Percentiles rank a stretch among this genome's conserved stretches.
Evolutionary conservation across 257 asterid species (phyloP).

Genomic region (Capsicum rhomboideum): DNA sequence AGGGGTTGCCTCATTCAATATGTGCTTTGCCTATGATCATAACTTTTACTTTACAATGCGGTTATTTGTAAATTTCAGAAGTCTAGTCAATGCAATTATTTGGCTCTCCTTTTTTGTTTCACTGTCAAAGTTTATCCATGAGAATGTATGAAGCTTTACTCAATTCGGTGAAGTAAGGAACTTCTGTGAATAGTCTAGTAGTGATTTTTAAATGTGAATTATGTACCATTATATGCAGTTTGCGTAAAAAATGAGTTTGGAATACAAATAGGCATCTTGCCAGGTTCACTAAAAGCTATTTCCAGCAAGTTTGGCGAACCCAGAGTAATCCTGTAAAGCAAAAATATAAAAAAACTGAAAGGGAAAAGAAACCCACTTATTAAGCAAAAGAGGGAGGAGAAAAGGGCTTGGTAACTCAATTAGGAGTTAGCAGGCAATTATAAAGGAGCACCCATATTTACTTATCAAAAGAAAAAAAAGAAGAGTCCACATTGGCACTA

Average conservation of each 20-base stretch:
- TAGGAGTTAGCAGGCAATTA: neutral
- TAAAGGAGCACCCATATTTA: neutral
- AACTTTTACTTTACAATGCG: neutral
- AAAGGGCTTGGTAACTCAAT: neutral
- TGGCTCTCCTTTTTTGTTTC: neutral
- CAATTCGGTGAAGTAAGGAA: neutral
- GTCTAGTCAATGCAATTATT: neutral
- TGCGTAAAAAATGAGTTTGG: neutral
- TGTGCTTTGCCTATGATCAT: neutral
- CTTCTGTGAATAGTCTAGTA: neutral
- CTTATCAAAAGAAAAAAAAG: neutral
- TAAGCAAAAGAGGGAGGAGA: neutral
- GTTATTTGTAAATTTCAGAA: neutral
- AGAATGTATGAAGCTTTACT: neutral
- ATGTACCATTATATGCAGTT: neutral
- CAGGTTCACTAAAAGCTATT: neutral
- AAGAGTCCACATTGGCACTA: neutral
- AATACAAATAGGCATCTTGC: neutral
- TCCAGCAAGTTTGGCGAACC: neutral
- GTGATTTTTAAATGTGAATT: neutral
- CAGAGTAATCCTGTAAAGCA: neutral
- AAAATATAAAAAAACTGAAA: neutral
- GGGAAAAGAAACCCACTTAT: neutral
- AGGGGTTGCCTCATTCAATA: neutral
- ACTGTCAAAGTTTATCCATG: neutral